phyloP scores from a whole-genome alignment of 23 red algal species.

The Agarophyton chilense region DNA sequence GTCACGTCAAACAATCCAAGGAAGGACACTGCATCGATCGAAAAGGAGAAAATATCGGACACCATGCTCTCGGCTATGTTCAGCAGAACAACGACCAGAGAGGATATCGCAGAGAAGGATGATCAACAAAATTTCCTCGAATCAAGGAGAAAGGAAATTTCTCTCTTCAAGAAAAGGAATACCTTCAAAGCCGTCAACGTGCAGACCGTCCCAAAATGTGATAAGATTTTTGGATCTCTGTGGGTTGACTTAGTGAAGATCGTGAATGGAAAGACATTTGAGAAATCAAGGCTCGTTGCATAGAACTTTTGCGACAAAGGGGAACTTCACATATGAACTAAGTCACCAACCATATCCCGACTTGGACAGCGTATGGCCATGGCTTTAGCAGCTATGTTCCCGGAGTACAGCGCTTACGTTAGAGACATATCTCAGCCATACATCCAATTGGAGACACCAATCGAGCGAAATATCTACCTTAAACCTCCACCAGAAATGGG shows the following conservation, averaged over 20 bases:
- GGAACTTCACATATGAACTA: neutral
- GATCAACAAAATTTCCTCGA: neutral
- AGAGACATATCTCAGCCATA: constrained; percentile 42
- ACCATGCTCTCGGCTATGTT: neutral
- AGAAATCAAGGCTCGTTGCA: neutral
- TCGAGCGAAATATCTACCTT: constrained; percentile 11
- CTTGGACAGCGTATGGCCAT: neutral
- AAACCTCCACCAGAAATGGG: neutral
- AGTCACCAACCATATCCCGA: neutral
- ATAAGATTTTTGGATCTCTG: neutral
- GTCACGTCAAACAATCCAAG: neutral
- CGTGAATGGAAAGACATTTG: neutral
- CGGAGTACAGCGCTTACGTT: neutral
- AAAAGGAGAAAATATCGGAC: no score
- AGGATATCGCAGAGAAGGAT: neutral
- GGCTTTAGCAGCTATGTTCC: neutral
- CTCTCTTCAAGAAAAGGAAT: neutral
- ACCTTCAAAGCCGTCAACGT: constrained; percentile 3
- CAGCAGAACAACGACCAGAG: neutral
- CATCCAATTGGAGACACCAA: neutral
- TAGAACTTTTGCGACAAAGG: neutral
- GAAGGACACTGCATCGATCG: neutral
- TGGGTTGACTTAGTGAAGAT: neutral
- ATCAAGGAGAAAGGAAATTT: neutral
- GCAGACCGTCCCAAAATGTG: neutral